Evolutionary conservation across 78 protist species (phyloP), one percentile per base, ranked within the genome.

Genomic region (Chrysochromulina tobinii): DNA sequence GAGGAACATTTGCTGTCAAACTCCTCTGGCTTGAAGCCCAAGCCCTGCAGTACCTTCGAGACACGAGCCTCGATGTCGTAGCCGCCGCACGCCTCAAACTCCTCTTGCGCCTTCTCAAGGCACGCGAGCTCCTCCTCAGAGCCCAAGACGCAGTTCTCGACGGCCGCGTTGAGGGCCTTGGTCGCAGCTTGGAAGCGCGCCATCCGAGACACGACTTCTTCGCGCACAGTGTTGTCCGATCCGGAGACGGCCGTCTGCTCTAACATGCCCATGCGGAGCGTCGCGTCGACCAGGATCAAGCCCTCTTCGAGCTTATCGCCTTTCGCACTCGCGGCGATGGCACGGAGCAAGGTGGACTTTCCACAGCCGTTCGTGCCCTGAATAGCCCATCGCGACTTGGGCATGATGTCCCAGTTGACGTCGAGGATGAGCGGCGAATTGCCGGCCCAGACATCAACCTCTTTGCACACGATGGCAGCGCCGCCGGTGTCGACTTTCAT

Each of bases 11-110:
- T 8, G 61, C 48, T 23, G 55, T 73, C 69, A 64, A 66, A 38
- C 79, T 89, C 91, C 27, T 2, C 91, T 3, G 20, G 83, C 84
- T 27, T 1, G 14, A 89, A 89, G 21, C 91, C 91, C 20, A 89
- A 86, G 23, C 91, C 91, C 23, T 4, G 20, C 48, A 88, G 81
- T 25, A 89, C 91, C 48, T 54, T n/a, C 69, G 27, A 55, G 85
- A 88, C 50, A 18, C 51, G 27, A 12, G 79, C 79, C 54, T 69
- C 79, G 17, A 69, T 0, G n/a, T 11, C 21, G 84, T 75, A 75
- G 3, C 84, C 84, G 21, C 84, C 84, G 3, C 58, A 17, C 23
- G 84, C 84, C 20, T 0, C 58, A 25, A 50, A 75, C 18, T 14
- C 84, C 27, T 21, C 3, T 21, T 27, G 15, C 57, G 84, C 84